These are phyloP conservation scores for Pestalotiopsis fici DNA, from an alignment of 2,329 filamentous ascomycete genomes.

Conservation along the genomic window DNA sequence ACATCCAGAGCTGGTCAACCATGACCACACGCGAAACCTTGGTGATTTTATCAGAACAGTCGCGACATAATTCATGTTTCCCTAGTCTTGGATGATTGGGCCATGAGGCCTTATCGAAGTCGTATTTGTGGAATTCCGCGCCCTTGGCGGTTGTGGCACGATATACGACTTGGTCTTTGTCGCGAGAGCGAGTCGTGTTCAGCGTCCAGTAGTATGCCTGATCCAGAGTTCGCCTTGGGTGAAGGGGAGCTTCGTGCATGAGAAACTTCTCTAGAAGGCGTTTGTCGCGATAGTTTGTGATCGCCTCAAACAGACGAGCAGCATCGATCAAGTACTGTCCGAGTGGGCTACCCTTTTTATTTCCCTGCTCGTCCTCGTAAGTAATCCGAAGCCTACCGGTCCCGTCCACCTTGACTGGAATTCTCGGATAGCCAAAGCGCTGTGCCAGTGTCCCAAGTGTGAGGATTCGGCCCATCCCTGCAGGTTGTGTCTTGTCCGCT, in stretches of 20 bases:
- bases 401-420: neutral
- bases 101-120: slow-evolving; percentile 3
- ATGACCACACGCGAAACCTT: slow-evolving; percentile 34
- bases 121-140: slow-evolving; percentile 21
- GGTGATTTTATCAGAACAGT: slow-evolving; percentile 14
- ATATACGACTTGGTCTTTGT: slow-evolving; percentile 44
- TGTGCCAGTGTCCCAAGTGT: neutral
- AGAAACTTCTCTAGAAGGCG: slow-evolving; percentile 34
- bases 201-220: slow-evolving; percentile 45
- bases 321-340: slow-evolving; percentile 6
- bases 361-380: neutral
- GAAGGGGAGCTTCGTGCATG: slow-evolving; percentile 33
- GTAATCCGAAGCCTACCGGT: neutral
- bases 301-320: slow-evolving; percentile 30
- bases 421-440: neutral
- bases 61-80: slow-evolving; percentile 9
- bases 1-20: slow-evolving; percentile 47
- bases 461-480: neutral
- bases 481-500: neutral
- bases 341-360: neutral
- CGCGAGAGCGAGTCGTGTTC: slow-evolving; percentile 37
- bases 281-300: slow-evolving; percentile 35
- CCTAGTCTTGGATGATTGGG: slow-evolving; percentile 10
- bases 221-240: slow-evolving; percentile 46
- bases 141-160: slow-evolving; percentile 30